phyloP scores from a whole-genome alignment of 2,329 filamentous ascomycete genomes.

The Samsoniella hepiali region DNA sequence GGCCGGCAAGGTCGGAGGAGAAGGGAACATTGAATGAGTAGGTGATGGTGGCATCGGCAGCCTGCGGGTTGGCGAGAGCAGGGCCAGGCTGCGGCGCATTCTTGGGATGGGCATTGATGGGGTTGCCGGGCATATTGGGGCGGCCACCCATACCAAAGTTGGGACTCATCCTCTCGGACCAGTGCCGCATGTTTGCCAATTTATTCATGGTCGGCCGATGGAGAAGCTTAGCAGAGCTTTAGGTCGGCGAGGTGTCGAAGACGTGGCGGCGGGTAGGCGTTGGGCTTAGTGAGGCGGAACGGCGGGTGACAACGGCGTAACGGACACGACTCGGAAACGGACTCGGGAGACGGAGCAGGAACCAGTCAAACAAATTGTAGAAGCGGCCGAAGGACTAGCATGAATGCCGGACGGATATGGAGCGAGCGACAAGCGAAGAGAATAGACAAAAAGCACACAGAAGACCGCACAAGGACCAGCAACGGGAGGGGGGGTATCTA shows the following conservation, averaged over 20 bases:
- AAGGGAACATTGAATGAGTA: conserved; percentile 98
- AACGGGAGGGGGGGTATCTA: conserved; percentile 13
- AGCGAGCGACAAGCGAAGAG: conserved; percentile 13
- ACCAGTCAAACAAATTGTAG: neutral
- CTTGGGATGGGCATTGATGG: conserved; percentile 57
- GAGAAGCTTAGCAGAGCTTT: conserved; percentile 25
- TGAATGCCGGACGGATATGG: neutral
- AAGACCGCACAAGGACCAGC: neutral
- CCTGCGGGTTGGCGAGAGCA: conserved; percentile 63
- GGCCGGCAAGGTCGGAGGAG: conserved; percentile 84
- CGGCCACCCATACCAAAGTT: conserved; percentile 61
- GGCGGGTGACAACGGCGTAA: neutral
- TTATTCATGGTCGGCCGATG: conserved; percentile 59
- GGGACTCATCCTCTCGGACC: conserved; percentile 67
- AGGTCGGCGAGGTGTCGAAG: neutral
- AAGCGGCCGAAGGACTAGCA: neutral
- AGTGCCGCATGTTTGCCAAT: conserved; percentile 69
- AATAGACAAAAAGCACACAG: neutral
- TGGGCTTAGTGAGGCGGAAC: neutral
- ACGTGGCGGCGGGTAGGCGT: neutral
- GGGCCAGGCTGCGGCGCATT: conserved; percentile 49
- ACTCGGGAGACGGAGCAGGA: neutral
- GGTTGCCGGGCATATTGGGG: conserved; percentile 53
- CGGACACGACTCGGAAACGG: conserved; percentile 9
- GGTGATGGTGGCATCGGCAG: conserved; percentile 76